phyloP scores from a whole-genome alignment of 192 early-diverging fungal genomes.

The Irineochytrium annulatum region DNA sequence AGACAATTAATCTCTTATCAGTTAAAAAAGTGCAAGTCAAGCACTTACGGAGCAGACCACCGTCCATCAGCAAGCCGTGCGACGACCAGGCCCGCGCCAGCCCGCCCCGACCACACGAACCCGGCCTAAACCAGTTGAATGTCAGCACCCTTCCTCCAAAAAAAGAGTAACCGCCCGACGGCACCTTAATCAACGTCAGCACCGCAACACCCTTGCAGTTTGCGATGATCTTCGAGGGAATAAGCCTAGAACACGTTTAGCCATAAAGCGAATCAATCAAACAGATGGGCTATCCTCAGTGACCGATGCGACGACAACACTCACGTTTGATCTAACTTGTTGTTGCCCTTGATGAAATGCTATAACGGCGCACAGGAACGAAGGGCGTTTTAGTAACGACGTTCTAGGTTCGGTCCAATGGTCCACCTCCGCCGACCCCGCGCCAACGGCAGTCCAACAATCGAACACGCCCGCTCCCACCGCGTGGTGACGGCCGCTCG shows the following conservation, averaged over 20 bases:
- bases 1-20: not conserved
- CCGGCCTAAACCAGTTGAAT: constrained; percentile 79
- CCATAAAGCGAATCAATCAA: no score
- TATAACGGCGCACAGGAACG: no score
- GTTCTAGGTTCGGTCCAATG: no score
- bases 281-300: no score
- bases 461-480: no score
- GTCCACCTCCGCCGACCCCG: no score
- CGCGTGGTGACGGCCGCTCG: no score
- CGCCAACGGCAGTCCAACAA: no score
- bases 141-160: constrained; percentile 58
- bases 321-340: constrained; percentile 31
- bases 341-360: constrained; percentile 50
- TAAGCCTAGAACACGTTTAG: constrained; percentile 12
- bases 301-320: no score
- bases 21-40: not conserved
- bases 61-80: constrained; percentile 69
- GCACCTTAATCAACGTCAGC: constrained; percentile 69
- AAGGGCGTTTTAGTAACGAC: no score
- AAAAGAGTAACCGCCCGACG: no score
- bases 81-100: constrained; percentile 84
- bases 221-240: constrained; percentile 25
- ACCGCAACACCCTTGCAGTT: constrained; percentile 89
- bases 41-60: constrained; percentile 60
- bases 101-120: constrained; percentile 78